These are phyloP conservation scores for Metschnikowia cubensis DNA, from an alignment of 805 yeast genomes.

Conservation along the genomic window DNA sequence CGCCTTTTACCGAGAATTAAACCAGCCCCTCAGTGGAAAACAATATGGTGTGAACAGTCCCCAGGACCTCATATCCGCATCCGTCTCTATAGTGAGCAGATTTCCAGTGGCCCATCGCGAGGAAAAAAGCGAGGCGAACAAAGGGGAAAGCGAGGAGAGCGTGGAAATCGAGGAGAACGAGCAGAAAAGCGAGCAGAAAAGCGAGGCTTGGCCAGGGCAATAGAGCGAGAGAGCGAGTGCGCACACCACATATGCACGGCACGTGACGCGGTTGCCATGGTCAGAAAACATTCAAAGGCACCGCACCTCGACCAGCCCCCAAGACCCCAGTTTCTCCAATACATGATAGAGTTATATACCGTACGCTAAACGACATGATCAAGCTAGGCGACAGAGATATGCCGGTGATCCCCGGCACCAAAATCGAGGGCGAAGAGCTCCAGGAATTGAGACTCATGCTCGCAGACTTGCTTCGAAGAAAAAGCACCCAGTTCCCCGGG, in stretches of 20 bases:
- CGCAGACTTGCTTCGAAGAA: slow-evolving; percentile 54
- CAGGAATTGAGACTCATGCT: slow-evolving; percentile 65
- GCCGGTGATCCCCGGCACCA: slow-evolving; percentile 84
- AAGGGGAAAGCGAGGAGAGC: too few species aligned
- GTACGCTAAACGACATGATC: slow-evolving; percentile 22
- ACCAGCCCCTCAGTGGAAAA: slow-evolving; percentile 29
- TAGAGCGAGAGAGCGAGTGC: neutral
- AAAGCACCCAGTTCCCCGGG: slow-evolving; percentile 72
- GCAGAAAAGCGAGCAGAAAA: neutral
- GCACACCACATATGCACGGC: neutral
- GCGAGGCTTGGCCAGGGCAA: neutral
- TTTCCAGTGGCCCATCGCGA: neutral
- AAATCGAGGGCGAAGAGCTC: slow-evolving; percentile 68
- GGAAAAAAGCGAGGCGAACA: neutral
- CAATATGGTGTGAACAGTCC: slow-evolving; percentile 28
- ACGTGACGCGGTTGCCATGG: neutral
- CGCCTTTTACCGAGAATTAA: slow-evolving; percentile 16
- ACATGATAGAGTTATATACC: slow-evolving; percentile 1
- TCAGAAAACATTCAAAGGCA: neutral
- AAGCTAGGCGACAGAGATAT: slow-evolving; percentile 49
- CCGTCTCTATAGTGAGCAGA: neutral
- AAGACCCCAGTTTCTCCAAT: neutral
- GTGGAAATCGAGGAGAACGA: too few species aligned
- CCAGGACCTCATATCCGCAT: slow-evolving; percentile 7
- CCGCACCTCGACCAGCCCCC: neutral